Conservation (phyloP, 768 basidiomycete species). For the Candolleomyces aberdarensis region DNA sequence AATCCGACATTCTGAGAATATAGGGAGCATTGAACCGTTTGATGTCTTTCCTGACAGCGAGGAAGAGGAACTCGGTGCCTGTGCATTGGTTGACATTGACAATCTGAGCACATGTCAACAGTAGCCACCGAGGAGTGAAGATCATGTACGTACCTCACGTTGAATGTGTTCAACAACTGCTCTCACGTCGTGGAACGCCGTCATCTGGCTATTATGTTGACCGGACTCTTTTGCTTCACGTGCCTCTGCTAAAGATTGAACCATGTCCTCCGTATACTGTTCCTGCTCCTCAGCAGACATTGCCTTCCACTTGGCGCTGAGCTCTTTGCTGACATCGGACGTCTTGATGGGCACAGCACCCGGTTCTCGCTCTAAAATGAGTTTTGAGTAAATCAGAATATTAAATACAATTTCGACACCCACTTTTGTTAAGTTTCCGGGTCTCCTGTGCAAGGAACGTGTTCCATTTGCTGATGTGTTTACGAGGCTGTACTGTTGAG, state of each 20-base stretch:
- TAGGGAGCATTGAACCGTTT: not conserved
- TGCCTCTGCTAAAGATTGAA: not conserved
- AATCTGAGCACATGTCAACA: not conserved
- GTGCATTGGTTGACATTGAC: not conserved
- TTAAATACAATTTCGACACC: not conserved
- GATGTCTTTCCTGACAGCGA: not conserved
- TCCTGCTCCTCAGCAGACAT: not conserved
- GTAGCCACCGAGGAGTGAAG: not conserved
- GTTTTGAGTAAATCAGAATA: not conserved
- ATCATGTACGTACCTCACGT: not conserved
- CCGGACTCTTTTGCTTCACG: not conserved
- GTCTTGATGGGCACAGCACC: not conserved
- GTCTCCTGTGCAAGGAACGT: not conserved
- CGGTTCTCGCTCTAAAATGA: not conserved
- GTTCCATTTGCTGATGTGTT: not conserved
- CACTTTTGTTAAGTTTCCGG: not conserved
- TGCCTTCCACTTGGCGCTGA: not conserved
- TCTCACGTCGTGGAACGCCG: not conserved
- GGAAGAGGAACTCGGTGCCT: not conserved
- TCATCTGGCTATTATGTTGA: not conserved
- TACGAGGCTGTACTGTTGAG: not conserved
- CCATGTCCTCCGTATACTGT: not conserved
- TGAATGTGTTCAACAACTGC: not conserved
- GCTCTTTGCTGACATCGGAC: too few relatives aligned
- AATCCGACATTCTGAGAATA: not conserved